Conservation (phyloP, 768 basidiomycete species). For the Naganishia vaughanmartiniae region DNA sequence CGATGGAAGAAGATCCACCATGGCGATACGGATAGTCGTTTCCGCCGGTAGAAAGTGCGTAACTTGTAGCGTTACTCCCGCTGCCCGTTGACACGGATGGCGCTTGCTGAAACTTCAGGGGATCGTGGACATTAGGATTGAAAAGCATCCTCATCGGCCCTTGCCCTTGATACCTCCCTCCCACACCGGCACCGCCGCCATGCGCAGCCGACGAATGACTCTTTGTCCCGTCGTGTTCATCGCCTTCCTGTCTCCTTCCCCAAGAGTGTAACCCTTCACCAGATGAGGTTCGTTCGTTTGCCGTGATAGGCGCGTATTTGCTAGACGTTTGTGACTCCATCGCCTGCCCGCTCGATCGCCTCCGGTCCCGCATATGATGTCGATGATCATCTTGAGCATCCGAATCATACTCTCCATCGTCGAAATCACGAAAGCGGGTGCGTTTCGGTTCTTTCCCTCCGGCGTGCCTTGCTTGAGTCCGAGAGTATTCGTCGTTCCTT, state of each 20-base stretch:
- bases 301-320: constrained; percentile 12
- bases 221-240: background rate
- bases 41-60: background rate
- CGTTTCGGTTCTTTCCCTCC: background rate
- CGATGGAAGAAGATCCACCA: constrained; percentile 16
- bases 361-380: background rate
- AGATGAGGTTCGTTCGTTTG: background rate
- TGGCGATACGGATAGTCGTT: constrained; percentile 17
- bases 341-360: background rate
- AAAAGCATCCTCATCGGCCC: constrained; percentile 45
- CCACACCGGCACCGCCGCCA: background rate
- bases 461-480: background rate
- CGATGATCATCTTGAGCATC: background rate
- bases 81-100: constrained; percentile 50
- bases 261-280: constrained; percentile 15
- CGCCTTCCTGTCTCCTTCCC: constrained; percentile 1
- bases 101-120: constrained; percentile 67
- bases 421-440: constrained; percentile 1
- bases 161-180: constrained; percentile 9
- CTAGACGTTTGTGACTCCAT: background rate
- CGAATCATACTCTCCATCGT: background rate
- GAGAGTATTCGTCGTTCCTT: constrained; percentile 4
- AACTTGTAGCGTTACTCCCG: background rate
- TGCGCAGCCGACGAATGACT: background rate
- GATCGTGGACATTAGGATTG: constrained; percentile 86